Evolutionary conservation across 179 eudicot genomes (phyloP).

Genomic region (Gypsophila paniculata): DNA sequence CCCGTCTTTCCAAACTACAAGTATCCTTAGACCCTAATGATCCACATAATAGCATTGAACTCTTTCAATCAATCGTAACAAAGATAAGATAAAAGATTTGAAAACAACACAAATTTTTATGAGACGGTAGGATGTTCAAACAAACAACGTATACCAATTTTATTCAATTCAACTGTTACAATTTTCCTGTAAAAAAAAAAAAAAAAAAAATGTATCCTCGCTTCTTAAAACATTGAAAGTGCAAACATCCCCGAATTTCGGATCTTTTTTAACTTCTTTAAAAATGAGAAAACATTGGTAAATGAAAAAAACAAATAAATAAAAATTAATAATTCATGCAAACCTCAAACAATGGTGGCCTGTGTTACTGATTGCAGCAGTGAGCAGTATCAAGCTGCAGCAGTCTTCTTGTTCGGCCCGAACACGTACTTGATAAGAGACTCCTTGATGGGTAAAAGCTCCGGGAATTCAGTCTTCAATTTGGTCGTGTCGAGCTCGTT

Average conservation of each 20-base stretch:
- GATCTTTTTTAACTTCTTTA: background rate
- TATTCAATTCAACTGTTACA: slow-evolving; percentile 33
- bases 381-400: slow-evolving; percentile 12
- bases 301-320: slow-evolving; percentile 8
- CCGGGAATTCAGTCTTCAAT: slow-evolving; percentile 37
- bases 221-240: background rate
- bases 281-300: slow-evolving; percentile 14
- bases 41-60: too few species aligned
- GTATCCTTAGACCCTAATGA: too few species aligned
- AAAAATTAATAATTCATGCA: slow-evolving; percentile 1
- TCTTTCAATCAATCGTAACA: too few species aligned
- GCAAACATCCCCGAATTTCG: background rate
- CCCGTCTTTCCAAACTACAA: too few species aligned
- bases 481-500: slow-evolving; percentile 52
- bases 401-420: slow-evolving; percentile 33
- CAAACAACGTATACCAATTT: background rate
- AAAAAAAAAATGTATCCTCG: background rate
- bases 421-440: slow-evolving; percentile 30
- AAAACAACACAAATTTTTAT: background rate
- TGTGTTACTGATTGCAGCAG: slow-evolving; percentile 10
- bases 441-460: slow-evolving; percentile 33
- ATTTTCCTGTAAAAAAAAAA: background rate
- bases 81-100: too few species aligned
- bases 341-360: too few species aligned
- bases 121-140: background rate